phyloP scores from a whole-genome alignment of 306 rosid genomes.

The Echinosophora koreensis region DNA sequence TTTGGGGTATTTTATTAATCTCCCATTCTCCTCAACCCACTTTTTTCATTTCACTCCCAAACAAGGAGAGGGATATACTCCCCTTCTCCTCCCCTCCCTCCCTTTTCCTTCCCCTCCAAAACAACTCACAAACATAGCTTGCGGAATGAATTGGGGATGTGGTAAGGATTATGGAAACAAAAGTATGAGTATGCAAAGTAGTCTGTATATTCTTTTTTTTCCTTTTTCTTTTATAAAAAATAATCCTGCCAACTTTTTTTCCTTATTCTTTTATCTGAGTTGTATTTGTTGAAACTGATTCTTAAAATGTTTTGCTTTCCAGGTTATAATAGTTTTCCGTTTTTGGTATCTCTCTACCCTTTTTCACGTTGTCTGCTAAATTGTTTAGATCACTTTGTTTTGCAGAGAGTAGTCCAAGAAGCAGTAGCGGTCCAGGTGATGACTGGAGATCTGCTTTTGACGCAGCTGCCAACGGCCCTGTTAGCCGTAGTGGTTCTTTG shows the following conservation, averaged over 20 bases:
- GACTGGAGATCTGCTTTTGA: conserved; percentile 96
- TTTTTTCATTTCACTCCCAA: too few relatives aligned
- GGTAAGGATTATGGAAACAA: too few relatives aligned
- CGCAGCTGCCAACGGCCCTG: conserved; percentile 83
- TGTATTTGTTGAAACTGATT: neutral
- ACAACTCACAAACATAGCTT: too few relatives aligned
- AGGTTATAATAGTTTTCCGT: neutral
- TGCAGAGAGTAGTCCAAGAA: conserved; percentile 90
- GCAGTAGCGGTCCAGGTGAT: conserved; percentile 73
- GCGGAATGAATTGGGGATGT: too few relatives aligned
- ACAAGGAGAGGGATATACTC: too few relatives aligned
- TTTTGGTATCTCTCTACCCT: neutral
- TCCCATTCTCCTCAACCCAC: too few relatives aligned
- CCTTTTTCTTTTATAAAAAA: too few relatives aligned
- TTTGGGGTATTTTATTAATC: too few relatives aligned
- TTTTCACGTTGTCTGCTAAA: conserved; percentile 6
- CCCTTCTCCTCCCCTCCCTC: too few relatives aligned
- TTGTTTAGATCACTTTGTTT: conserved; percentile 19
- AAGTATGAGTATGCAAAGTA: too few relatives aligned
- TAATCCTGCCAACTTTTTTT: neutral
- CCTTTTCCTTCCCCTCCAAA: too few relatives aligned
- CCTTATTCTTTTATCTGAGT: neutral
- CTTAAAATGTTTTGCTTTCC: neutral
- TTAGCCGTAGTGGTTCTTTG: conserved; percentile 53
- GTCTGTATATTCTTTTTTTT: too few relatives aligned